Evolutionary conservation across 306 rosid species (phyloP), one percentile per base, ranked within the genome.

Genomic region (Vigna angularis): DNA sequence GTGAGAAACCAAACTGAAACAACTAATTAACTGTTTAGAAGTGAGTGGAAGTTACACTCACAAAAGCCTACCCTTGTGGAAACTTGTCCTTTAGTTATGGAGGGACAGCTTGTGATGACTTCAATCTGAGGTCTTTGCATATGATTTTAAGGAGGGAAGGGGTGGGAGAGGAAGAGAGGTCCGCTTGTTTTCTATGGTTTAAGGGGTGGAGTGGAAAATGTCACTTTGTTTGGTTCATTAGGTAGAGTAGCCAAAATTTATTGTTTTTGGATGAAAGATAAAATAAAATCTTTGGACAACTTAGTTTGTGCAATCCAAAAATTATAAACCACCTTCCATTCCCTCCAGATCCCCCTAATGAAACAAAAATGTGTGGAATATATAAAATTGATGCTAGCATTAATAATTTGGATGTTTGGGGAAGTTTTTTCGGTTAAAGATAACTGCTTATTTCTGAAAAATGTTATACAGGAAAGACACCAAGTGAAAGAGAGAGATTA

Each of bases 81-180:
- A 51, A 42, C 4, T 74, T 26, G 30, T 74, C 45, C 57, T 59
- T 74, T 44, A 42, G 45, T 32, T 24, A 45, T 44, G 51, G 58
- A 73, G 53, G 10, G 28, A 30, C 2, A 18, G 20, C 6, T 7
- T 45, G 30, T 59, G 9, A 47, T 47, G 72, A 22, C 34, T 78
- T n/a, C 32, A 50, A 5, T 22, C 20, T 22, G 30, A 77, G 67
- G 67, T 58, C 40, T 67, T 1, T 7, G 1, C 58, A 17, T 53
- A 17, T 17, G 59, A 22, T 53, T 53, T 53, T 17, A 17, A 52
- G 24, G 24, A 52, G 59, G 59, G 28, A 55, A 55, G 30, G 61
- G 61, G 1, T 55, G 30, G 14, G 61, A 28, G 14, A 20, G 61
- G 61, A 18, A 52, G 61, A 55, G 14, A 55, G 15, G 62, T 55